Conservation (phyloP, 208 protist species). For the Leishmania turanica region DNA sequence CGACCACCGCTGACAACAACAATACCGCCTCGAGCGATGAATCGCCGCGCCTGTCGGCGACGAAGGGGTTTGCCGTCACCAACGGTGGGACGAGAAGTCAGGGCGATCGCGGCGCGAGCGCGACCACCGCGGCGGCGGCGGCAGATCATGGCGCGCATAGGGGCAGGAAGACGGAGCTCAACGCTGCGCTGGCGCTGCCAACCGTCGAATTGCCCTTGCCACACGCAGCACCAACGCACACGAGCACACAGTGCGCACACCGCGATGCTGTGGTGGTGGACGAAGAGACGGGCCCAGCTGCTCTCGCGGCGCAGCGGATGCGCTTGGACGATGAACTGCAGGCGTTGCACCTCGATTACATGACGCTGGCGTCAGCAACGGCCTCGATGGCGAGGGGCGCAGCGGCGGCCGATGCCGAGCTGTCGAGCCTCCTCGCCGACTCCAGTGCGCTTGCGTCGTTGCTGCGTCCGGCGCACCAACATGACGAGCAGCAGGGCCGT, state of each 20-base stretch:
- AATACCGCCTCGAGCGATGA: background rate
- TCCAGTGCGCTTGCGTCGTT: background rate
- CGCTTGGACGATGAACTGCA: slow-evolving; percentile 29
- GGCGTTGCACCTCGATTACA: slow-evolving; percentile 25
- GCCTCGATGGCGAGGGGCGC: background rate
- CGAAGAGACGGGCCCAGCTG: background rate
- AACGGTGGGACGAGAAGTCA: background rate
- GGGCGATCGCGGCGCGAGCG: background rate
- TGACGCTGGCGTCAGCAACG: slow-evolving; percentile 10
- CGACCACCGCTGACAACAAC: background rate
- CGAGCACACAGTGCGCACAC: too few species aligned
- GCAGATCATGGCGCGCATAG: background rate
- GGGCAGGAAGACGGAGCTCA: background rate
- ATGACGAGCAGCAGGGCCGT: too few species aligned
- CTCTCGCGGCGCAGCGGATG: slow-evolving; percentile 2
- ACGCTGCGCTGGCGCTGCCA: background rate
- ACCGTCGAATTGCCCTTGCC: background rate
- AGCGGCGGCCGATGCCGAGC: background rate
- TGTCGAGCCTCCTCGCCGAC: background rate
- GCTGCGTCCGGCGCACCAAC: background rate
- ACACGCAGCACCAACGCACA: background rate
- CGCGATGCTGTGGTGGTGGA: background rate
- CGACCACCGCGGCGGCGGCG: background rate
- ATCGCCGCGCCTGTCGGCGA: background rate
- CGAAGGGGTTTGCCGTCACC: background rate